Percentiles rank a stretch among this genome's conserved stretches.
Evolutionary conservation across 129 eudicot genomes (phyloP).

Genomic region (Tanacetum coccineum): DNA sequence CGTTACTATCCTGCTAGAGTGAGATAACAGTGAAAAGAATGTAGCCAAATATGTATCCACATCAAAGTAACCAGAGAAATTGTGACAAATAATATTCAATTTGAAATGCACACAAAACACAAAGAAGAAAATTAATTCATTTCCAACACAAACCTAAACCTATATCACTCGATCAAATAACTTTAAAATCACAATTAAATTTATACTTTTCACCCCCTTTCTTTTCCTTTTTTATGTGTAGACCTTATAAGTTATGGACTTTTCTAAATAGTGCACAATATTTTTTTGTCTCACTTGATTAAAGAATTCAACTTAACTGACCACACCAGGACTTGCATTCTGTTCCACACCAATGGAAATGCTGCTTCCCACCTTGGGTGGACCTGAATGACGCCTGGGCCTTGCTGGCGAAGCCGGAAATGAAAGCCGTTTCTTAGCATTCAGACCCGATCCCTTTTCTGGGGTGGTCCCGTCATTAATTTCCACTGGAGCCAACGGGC

Average conservation of each 20-base stretch:
- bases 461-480: constrained; percentile 47
- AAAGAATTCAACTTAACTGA: constrained; percentile 25
- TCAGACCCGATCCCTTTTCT: constrained; percentile 40
- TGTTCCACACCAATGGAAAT: constrained; percentile 29
- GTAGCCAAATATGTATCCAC: constrained; percentile 1
- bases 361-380: constrained; percentile 37
- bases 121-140: constrained; percentile 20
- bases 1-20: too few species aligned
- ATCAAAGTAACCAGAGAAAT: constrained; percentile 21
- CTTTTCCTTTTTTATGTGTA: constrained; percentile 14
- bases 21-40: not conserved
- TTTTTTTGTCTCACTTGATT: constrained; percentile 25
- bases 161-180: constrained; percentile 33
- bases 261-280: constrained; percentile 28
- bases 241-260: constrained; percentile 21
- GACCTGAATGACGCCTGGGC: constrained; percentile 47
- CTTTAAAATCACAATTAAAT: constrained; percentile 28
- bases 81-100: constrained; percentile 25
- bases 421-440: constrained; percentile 41
- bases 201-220: constrained; percentile 3
- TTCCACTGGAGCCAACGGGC: constrained; percentile 53
- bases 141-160: constrained; percentile 29
- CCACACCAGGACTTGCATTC: constrained; percentile 23
- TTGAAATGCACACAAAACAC: constrained; percentile 37
- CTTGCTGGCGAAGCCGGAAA: constrained; percentile 42